Evolutionary conservation across 306 rosid species (phyloP).

Genomic region (Vachellia pachyceras): DNA sequence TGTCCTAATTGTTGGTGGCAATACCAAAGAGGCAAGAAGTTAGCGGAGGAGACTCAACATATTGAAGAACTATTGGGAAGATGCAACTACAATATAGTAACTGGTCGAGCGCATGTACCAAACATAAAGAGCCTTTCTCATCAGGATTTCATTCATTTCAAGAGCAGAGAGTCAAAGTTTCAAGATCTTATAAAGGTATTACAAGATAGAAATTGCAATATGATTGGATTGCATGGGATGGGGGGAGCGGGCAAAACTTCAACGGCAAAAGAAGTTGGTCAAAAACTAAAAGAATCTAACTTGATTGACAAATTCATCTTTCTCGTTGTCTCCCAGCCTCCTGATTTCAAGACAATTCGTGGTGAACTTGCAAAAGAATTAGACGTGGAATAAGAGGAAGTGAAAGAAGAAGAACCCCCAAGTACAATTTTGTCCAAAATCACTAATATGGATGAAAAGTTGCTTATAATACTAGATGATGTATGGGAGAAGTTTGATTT

Average conservation of each 20-base stretch:
- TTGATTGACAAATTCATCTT: constrained; percentile 23
- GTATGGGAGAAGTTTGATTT: constrained; percentile 31
- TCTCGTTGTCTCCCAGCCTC: neutral
- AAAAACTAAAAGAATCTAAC: neutral
- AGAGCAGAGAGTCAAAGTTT: neutral
- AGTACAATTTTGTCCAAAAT: neutral
- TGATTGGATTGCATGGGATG: neutral
- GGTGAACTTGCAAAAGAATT: constrained; percentile 14
- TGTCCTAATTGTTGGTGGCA: neutral
- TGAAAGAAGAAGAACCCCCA: neutral
- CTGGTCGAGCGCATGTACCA: neutral
- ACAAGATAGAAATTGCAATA: neutral
- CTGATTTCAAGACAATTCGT: constrained; percentile 1
- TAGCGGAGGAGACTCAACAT: neutral
- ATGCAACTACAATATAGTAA: too few relatives aligned
- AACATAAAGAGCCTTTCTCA: neutral
- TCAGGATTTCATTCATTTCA: neutral
- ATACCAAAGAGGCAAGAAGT: neutral
- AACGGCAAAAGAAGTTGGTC: neutral
- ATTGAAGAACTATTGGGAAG: neutral
- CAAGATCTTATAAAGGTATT: neutral
- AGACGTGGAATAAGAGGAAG: fast-evolving
- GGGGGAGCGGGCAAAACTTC: neutral
- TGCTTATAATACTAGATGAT: constrained; percentile 38
- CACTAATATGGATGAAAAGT: neutral